Evolutionary conservation across 176 grass and related monocot species (phyloP).

Genomic region (Triticum turgidum): DNA sequence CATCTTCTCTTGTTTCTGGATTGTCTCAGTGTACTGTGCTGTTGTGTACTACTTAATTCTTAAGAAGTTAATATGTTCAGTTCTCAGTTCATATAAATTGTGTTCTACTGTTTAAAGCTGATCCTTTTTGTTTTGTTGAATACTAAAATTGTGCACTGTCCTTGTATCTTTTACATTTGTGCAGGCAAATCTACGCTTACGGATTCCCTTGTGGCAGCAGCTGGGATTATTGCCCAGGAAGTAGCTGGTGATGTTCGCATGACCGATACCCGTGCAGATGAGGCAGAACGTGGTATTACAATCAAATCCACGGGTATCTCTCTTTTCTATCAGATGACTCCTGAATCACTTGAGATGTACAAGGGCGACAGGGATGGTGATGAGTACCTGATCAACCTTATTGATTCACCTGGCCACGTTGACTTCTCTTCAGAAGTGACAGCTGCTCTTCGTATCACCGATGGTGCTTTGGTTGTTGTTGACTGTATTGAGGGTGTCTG

Average conservation of each 20-base stretch:
- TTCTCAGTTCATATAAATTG: background rate
- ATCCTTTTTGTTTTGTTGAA: background rate
- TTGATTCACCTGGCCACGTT: conserved; percentile 74
- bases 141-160: background rate
- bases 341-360: conserved; percentile 52
- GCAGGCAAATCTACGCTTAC: conserved; percentile 82
- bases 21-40: background rate
- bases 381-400: conserved; percentile 74
- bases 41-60: background rate
- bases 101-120: background rate
- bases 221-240: conserved; percentile 86
- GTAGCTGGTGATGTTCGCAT: conserved; percentile 79
- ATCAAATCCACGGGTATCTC: conserved; percentile 87
- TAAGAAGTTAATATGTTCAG: background rate
- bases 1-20: background rate
- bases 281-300: conserved; percentile 82
- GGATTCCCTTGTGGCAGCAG: conserved; percentile 80
- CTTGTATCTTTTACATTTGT: background rate
- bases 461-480: conserved; percentile 75
- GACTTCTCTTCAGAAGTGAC: conserved; percentile 78
- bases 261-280: conserved; percentile 76
- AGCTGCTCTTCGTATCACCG: conserved; percentile 66
- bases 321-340: conserved; percentile 75
- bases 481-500: conserved; percentile 82
- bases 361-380: conserved; percentile 62